Evolutionary conservation across 768 basidiomycete species (phyloP), one percentile per base, ranked within the genome.

Genomic region (Tephrocybe sp.): DNA sequence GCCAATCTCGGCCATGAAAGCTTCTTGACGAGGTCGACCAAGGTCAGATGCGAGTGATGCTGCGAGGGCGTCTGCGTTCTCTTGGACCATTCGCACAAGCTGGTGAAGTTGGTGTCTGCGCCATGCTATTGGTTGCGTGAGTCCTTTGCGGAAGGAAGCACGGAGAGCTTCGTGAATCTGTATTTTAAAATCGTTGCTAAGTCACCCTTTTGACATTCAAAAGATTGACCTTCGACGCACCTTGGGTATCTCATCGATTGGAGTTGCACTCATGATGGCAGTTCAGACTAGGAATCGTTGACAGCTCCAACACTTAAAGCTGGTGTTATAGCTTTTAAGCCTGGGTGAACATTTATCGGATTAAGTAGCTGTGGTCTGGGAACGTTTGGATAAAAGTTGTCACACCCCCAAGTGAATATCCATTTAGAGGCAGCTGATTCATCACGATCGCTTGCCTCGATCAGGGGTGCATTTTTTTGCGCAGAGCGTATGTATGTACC

Each of bases 71-170:
- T 81, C 72, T 3, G 70, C 59, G 64, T 90, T 85, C n/a, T 87
- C 81, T 57, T 87, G 80, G 20, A 75, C 65, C 67, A 88, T 67
- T 20, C 74, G 78, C 21, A 80, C 83, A 26, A 90, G 73, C 56
- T 84, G 82, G 38, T 73, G 70, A 37, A 90, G 74, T 56, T 91
- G 89, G 40, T 78, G 73, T 48, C 79, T 77, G 14, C 89, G 78
- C 76, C 79, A 90, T 52, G 67, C 65, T 33, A 89, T 58, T 2
- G 81, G 68, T n/a, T 70, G 73, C 0, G 82, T 77, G 33, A 69
- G 57, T 3, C 82, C 80, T 0, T 72, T 57, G n/a, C 65, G 65
- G 67, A 87, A 88, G 4, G 78, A 78, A 28, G 66, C 61, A 5
- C 65, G 68, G 5, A 88, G 57, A 1, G 57, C 56, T 4, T 64